Evolutionary conservation across 2,329 filamentous ascomycete species (phyloP).

Genomic region (Stagonosporopsis tanaceti): DNA sequence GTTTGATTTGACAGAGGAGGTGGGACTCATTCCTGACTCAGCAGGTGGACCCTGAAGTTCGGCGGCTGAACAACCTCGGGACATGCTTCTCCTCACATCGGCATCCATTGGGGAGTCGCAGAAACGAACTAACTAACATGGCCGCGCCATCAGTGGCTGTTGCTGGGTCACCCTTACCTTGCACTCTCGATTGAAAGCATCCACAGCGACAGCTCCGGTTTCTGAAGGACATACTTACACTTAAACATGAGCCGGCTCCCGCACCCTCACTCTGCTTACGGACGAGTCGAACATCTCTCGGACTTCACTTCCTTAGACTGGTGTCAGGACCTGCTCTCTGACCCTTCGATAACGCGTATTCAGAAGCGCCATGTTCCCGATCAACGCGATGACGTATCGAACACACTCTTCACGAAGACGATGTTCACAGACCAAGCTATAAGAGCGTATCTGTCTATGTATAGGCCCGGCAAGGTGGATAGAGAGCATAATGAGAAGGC

Average conservation of each 20-base stretch:
- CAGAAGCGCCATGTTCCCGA: conserved; percentile 20
- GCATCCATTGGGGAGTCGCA: conserved; percentile 17
- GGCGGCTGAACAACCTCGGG: conserved; percentile 18
- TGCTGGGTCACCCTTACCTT: neutral
- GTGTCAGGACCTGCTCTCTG: conserved; percentile 36
- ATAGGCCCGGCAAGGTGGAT: conserved; percentile 22
- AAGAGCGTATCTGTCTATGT: conserved; percentile 36
- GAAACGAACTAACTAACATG: neutral
- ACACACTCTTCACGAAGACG: conserved; percentile 34
- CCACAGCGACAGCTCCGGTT: neutral
- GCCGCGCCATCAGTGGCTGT: neutral
- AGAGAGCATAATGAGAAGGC: conserved; percentile 14
- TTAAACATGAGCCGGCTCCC: conserved; percentile 11
- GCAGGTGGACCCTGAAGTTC: conserved; percentile 5
- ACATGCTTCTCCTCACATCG: conserved; percentile 1
- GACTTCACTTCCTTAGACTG: conserved; percentile 37
- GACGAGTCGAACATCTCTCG: conserved; percentile 30
- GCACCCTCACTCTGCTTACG: conserved; percentile 13
- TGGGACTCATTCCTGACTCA: conserved; percentile 11
- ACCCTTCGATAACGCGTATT: conserved; percentile 32
- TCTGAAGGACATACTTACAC: neutral
- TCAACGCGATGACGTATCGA: conserved; percentile 22
- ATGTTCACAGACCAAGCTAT: conserved; percentile 35
- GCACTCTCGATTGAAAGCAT: neutral
- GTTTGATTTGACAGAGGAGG: neutral